Evolutionary conservation across 805 yeast genomes (phyloP), one percentile per base, ranked within the genome.

Genomic region (Lipomyces orientalis): DNA sequence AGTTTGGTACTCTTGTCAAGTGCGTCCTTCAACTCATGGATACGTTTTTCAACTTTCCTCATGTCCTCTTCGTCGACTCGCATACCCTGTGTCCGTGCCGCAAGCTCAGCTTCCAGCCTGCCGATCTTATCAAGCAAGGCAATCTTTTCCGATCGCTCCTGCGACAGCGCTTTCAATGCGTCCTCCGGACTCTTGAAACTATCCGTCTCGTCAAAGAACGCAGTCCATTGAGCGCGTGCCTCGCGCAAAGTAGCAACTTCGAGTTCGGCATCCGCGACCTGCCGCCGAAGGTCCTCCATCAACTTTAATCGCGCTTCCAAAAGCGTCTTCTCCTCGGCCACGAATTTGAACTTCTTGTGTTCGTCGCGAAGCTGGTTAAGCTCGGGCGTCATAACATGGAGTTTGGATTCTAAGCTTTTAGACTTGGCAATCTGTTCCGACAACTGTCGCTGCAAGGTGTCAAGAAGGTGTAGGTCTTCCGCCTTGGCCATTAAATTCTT

Each of bases 301-400:
- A 73, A 70, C 2, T 73, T 65, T 22, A 87, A 57, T 66, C 82
- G 83, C 22, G 79, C 76, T 29, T 76, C 74, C 43, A 88, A 75
- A 0, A 83, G 72, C 0, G 74, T 69, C 64, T 85, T 87, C 68
- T 88, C 89, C 69, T 86, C 88, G 70, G 83, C 85, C 43, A 88
- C 77, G 9, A 88, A 73, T 71, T 86, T 89, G 5, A 78, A 76
- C 33, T 84, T 82, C 35, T 77, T 76, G 67, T 85, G 80, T 66
- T 81, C 81, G 67, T 84, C 77, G 68, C 85, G 84, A 31, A 86
- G 78, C 9, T 80, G 79, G 68, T 83, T 82, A 65, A 89, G 81
- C 52, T 86, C 83, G 67, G 82, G 84, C 29, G 86, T 79, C 73
- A 88, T 87, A 7, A 82, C 79, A 61, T 87, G 78, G 67, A 86